These are phyloP conservation scores for Colletotrichum lindemuthianum DNA, from an alignment of 2,329 filamentous ascomycete genomes.

Conservation along the genomic window DNA sequence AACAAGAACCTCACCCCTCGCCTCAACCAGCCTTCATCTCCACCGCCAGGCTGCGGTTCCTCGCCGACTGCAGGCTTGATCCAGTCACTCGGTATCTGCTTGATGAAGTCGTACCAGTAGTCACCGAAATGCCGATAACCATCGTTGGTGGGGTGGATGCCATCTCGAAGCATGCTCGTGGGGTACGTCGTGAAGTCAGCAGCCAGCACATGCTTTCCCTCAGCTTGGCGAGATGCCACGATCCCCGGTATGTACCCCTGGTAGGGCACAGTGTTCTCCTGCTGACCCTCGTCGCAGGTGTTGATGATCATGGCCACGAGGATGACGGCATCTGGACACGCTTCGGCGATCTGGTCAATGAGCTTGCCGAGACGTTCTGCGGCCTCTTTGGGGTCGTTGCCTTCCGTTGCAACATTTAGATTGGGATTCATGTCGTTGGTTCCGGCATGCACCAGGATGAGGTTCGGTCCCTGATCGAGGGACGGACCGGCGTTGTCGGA, in stretches of 20 bases:
- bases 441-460: slow-evolving; percentile 49
- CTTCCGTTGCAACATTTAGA: slow-evolving; percentile 41
- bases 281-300: slow-evolving; percentile 42
- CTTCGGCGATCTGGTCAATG: slow-evolving; percentile 44
- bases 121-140: slow-evolving; percentile 48
- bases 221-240: slow-evolving; percentile 40
- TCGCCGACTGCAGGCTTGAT: slow-evolving; percentile 42
- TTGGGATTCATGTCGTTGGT: slow-evolving; percentile 51
- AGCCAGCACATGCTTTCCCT: slow-evolving; percentile 44
- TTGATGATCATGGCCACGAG: slow-evolving; percentile 48
- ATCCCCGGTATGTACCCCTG: slow-evolving; percentile 43
- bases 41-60: slow-evolving; percentile 10
- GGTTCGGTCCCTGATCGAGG: slow-evolving; percentile 46
- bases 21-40: neutral
- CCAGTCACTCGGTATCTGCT: slow-evolving; percentile 48
- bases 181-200: slow-evolving; percentile 46
- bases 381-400: slow-evolving; percentile 43
- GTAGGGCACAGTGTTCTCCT: slow-evolving; percentile 40
- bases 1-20: neutral
- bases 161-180: slow-evolving; percentile 37
- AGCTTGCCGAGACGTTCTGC: slow-evolving; percentile 44
- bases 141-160: slow-evolving; percentile 46
- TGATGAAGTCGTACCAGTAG: slow-evolving; percentile 50
- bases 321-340: slow-evolving; percentile 46
- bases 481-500: slow-evolving; percentile 44